phyloP scores from a whole-genome alignment of 78 protist genomes.

The slime mould (Dictyostelium discoideum) region DNA sequence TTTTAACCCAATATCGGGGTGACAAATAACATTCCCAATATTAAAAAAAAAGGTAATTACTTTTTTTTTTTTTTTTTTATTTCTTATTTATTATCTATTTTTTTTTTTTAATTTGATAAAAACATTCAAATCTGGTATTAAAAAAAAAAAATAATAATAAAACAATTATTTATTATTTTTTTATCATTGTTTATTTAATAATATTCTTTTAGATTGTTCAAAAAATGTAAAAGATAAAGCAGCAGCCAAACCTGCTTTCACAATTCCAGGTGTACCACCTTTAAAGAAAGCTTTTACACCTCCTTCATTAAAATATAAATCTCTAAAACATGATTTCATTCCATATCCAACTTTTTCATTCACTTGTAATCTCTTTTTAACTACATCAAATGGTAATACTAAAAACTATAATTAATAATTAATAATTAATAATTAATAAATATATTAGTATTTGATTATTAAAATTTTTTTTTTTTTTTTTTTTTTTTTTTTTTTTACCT shows the following conservation, averaged over 20 bases:
- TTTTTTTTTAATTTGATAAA: no score
- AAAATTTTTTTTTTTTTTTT: no score
- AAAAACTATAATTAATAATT: constrained; percentile 18
- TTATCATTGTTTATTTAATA: background rate
- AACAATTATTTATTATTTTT: no score
- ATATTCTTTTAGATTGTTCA: constrained; percentile 52
- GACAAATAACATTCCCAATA: no score
- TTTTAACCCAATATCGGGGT: no score
- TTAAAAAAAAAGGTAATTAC: no score
- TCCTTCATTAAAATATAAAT: constrained; percentile 50
- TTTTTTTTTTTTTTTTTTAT: no score
- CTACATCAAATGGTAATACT: constrained; percentile 65
- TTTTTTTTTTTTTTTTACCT: background rate
- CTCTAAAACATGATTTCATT: background rate
- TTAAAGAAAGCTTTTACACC: background rate
- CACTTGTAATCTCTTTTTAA: constrained; percentile 69
- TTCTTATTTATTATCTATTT: no score
- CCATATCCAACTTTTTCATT: background rate
- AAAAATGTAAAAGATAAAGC: constrained; percentile 54
- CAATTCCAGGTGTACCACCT: constrained; percentile 48
- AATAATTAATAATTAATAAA: background rate
- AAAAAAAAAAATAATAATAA: no score
- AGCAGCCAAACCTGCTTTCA: constrained; percentile 56
- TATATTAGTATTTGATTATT: no score
- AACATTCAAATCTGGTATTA: no score